Evolutionary conservation across 1,139 yeast species (phyloP), one percentile per base, ranked within the genome.

Genomic region (Lodderomyces pseudojiufengensis): DNA sequence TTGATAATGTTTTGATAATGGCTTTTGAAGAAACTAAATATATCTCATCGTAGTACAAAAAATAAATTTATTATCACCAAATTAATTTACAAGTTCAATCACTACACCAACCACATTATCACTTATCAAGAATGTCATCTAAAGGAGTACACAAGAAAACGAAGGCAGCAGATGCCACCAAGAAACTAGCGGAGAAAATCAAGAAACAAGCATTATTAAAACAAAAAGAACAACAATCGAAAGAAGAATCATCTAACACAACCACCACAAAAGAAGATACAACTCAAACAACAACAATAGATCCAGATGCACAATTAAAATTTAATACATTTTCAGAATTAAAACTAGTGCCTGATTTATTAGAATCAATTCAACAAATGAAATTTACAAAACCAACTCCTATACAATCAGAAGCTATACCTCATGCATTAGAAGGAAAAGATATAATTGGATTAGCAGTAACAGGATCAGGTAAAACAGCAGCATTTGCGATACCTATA

Each of bases 341-440:
- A 34, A 71, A 80, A 22, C 66, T 94, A 28, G 80, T 88, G 28
- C 94, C 90, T 2, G 96, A 86, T 48, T 70, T 88, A 32, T 59
- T 88, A 15, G 94, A 87, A 48, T 82, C 97, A 0, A 80, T 94
- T 46, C 78, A 80, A 39, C 71, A 66, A 31, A 61, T 84, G 67
- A 80, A 82, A 44, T 84, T 64, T 52, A 61, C 76, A 16, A 74
- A 70, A 43, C 92, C 92, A 31, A 88, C 97, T 0, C 96, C 97
- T 9, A 92, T 92, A 53, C 98, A 92, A 60, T 75, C 84, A 5
- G 90, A 85, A 57, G 77, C 97, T 7, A 84, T 94, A 41, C 98
- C 98, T 1, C 85, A 84, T 48, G 97, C 97, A 4, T 65, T 92
- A 16, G 79, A 82, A 47, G 97, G 97, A 1, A 78, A 80, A 48